Base-by-base conservation (phyloP, 805 yeast species). In the Saccharomyces mikatae region DNA sequence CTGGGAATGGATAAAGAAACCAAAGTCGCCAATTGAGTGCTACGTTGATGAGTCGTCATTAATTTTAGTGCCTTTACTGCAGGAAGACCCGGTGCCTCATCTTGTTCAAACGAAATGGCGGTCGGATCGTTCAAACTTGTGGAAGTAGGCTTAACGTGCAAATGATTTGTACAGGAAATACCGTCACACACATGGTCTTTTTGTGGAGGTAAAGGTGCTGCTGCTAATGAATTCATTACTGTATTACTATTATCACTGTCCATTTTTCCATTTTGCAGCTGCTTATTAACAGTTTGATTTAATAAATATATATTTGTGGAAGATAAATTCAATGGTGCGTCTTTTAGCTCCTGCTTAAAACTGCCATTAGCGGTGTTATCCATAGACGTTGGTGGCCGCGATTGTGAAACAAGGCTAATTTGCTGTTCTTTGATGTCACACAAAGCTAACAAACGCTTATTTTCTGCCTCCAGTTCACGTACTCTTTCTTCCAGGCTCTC, bases 401-500 rank as follows among this genome's bases (percentile, higher is more conserved):
- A 28, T 36, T 62, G 56, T 47, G 65, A 61, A 17, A 63, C 61
- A 46, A 61, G 50, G 46, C 62, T 63, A 36, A 62, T 51, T 52
- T 63, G 67, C 48, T 67, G 67, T 48, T 66, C 67, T 55, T 67
- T 67, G 51, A 67, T 56, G 49, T 67, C 69, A 50, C 65, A 62
- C 24, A 67, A 48, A 4, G 87, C 86, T 32, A 79, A 75, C 28
- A 90, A 70, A 62, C 86, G 79, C 58, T 82, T 80, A 67, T 88
- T 89, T 63, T 89, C 96, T 2, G 85, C 80, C 67, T 89, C 96
- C 24, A 91, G 75, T 64, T 86, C 94, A 50, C 96, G 75, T n/a
- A 90, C 84, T 51, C 96, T 75, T 64, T 89, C 95, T 66, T 90
- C 97, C 52, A 90, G 69, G 2, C 90, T 84, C 70, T 90, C 97